Conservation (phyloP, 1,139 yeast species). For the Candida glucosophila region DNA sequence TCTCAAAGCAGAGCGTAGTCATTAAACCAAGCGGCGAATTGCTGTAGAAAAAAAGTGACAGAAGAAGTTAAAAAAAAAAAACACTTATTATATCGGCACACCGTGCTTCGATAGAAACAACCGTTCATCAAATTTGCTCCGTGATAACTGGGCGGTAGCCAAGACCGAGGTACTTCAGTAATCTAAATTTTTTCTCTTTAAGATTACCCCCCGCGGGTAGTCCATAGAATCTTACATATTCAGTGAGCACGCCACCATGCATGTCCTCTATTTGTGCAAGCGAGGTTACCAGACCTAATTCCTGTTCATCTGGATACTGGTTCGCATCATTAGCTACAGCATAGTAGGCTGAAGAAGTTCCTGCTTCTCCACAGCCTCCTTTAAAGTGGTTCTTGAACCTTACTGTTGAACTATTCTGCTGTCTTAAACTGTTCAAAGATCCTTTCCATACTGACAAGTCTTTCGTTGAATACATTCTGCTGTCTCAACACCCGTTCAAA, state of each 20-base stretch:
- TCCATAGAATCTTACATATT: neutral
- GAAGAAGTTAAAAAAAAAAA: too few relatives aligned
- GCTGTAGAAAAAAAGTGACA: too few relatives aligned
- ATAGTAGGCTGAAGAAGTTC: neutral
- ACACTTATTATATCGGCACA: too few relatives aligned
- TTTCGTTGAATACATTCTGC: too few relatives aligned
- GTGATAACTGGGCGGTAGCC: too few relatives aligned
- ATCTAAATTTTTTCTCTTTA: neutral
- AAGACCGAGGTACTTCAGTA: neutral
- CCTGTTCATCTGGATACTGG: neutral
- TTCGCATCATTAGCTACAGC: neutral
- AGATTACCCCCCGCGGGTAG: neutral
- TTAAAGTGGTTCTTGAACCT: neutral
- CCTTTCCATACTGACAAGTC: slow-evolving; percentile 1
- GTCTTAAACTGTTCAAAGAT: neutral
- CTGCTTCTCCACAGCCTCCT: neutral
- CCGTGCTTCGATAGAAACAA: too few relatives aligned
- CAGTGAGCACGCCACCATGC: neutral
- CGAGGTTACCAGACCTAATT: neutral
- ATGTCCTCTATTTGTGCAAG: neutral
- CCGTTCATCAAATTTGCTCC: too few relatives aligned
- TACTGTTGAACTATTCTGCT: neutral
- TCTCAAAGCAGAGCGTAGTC: too few relatives aligned
- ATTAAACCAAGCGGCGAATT: too few relatives aligned
- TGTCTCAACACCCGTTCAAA: neutral